A percentile compares a stretch with the other conserved stretches of the same genome.
Evolutionary conservation across 345 rosid species (phyloP).

Genomic region (Citrus mangshanensis): DNA sequence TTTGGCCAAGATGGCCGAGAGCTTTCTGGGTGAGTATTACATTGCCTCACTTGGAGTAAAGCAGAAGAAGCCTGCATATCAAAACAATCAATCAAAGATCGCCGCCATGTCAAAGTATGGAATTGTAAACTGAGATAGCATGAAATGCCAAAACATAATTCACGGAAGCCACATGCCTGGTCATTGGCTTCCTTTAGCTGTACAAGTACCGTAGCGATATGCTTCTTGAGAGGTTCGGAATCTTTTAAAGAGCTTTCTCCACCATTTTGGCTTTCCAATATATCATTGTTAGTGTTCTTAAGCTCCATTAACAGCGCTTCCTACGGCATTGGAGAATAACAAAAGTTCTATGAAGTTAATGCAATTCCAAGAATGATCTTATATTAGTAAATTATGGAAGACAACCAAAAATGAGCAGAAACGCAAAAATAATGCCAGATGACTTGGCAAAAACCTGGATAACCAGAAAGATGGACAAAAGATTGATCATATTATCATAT

Average conservation of each 20-base stretch:
- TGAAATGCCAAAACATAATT: constrained; percentile 14
- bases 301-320: constrained; percentile 44
- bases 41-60: constrained; percentile 35
- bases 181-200: constrained; percentile 52
- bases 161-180: constrained; percentile 54
- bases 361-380: not conserved
- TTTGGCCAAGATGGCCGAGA: constrained; percentile 42
- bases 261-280: constrained; percentile 32
- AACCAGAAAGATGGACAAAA: not conserved
- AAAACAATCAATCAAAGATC: constrained; percentile 14
- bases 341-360: constrained; percentile 3
- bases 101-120: constrained; percentile 5
- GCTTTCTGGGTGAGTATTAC: constrained; percentile 31
- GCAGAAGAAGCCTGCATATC: constrained; percentile 56
- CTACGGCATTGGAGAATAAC: constrained; percentile 22
- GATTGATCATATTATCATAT: not conserved
- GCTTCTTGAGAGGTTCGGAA: constrained; percentile 49
- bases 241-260: constrained; percentile 33
- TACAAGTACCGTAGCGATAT: constrained; percentile 41
- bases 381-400: not conserved
- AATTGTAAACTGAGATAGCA: not conserved
- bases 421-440: not conserved
- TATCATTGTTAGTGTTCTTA: constrained; percentile 33
- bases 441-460: not conserved
- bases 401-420: not conserved